Conservation (phyloP, 192 early-diverging fungal genomes). For the Gorgonomyces haynaldii region DNA sequence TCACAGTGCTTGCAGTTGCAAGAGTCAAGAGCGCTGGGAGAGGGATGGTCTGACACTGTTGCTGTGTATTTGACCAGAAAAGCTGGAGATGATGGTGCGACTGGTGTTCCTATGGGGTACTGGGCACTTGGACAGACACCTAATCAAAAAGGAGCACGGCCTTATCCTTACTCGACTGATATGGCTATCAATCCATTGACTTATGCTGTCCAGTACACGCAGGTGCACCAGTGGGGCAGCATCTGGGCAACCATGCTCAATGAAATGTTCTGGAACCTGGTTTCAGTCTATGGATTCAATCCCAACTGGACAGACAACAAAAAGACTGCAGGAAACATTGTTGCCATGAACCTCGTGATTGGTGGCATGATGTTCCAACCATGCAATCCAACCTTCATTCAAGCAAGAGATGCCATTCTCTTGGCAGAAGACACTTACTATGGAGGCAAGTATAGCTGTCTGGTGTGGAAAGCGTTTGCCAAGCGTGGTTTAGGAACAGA, state of each 20-base stretch:
- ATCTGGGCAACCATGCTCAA: constrained; percentile 49
- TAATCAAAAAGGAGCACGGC: constrained; percentile 30
- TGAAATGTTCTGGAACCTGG: constrained; percentile 49
- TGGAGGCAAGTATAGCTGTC: constrained; percentile 16
- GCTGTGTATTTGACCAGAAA: not conserved
- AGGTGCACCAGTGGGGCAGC: constrained; percentile 48
- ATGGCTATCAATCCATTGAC: constrained; percentile 21
- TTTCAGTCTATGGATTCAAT: constrained; percentile 13
- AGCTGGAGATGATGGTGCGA: not conserved
- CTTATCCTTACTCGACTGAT: constrained; percentile 48
- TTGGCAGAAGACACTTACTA: constrained; percentile 11
- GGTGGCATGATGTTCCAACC: constrained; percentile 31
- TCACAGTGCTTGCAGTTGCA: constrained; percentile 30
- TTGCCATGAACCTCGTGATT: constrained; percentile 38
- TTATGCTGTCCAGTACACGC: constrained; percentile 17
- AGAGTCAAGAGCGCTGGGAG: constrained; percentile 1
- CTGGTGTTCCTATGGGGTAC: not conserved
- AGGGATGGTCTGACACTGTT: constrained; percentile 7
- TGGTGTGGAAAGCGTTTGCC: constrained; percentile 31
- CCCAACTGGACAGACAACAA: constrained; percentile 9
- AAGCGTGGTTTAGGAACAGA: constrained; percentile 26
- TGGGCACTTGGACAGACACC: not conserved
- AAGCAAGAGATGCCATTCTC: constrained; percentile 27
- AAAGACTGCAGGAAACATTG: constrained; percentile 27
- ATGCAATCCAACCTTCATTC: constrained; percentile 27